A percentile compares a stretch with the other conserved stretches of the same genome.
phyloP scores from a whole-genome alignment of 768 basidiomycete species.

The Gyrodon lividus region DNA sequence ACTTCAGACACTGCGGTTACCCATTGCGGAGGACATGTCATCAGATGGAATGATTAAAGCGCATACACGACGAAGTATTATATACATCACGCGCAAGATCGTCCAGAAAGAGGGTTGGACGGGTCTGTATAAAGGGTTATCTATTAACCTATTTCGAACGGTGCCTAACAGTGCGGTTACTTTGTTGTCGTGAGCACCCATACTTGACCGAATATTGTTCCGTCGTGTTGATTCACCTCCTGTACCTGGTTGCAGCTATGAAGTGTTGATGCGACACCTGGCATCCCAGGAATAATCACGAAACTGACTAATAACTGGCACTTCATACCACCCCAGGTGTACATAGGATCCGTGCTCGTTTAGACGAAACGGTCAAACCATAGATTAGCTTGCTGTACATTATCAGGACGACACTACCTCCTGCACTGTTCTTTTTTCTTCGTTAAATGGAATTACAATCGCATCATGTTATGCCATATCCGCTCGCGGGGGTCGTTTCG shows the following conservation, averaged over 20 bases:
- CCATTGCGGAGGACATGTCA: conserved; percentile 55
- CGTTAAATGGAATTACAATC: conserved; percentile 2
- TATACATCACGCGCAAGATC: conserved; percentile 72
- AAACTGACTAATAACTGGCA: not conserved
- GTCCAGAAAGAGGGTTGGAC: conserved; percentile 82
- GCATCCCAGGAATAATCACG: conserved; percentile 9
- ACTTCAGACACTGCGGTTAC: conserved; percentile 80
- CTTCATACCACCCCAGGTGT: conserved; percentile 9
- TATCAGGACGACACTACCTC: conserved; percentile 1
- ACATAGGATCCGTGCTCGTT: conserved; percentile 6
- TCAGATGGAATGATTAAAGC: conserved; percentile 61
- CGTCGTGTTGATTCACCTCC: conserved; percentile 1
- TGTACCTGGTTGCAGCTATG: conserved; percentile 21
- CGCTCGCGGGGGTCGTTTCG: not conserved
- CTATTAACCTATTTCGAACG: conserved; percentile 91
- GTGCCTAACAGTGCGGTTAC: conserved; percentile 97
- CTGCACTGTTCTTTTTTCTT: conserved; percentile 12
- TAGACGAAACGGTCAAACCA: conserved; percentile 18
- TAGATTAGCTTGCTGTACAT: conserved; percentile 13
- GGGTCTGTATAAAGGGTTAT: conserved; percentile 89
- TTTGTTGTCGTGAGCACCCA: conserved; percentile 51
- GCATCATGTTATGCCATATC: conserved; percentile 5
- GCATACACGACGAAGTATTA: conserved; percentile 60
- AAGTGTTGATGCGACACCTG: conserved; percentile 34
- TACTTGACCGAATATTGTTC: not conserved